Evolutionary conservation across 1,284 basidiomycete genomes (phyloP).

Genomic region (Kwoniella shivajii): DNA sequence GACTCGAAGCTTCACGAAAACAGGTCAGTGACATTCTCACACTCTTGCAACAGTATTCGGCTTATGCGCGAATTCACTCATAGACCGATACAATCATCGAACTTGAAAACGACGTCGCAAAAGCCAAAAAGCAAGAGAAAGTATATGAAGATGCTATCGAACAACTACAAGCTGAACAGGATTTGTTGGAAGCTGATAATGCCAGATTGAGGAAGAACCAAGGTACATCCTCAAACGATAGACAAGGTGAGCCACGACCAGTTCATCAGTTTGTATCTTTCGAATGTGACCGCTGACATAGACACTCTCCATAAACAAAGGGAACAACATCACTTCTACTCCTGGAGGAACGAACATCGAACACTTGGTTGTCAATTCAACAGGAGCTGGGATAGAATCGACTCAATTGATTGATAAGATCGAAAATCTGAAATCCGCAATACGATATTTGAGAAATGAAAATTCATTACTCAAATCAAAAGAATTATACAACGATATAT

Average conservation of each 20-base stretch:
- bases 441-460: slow-evolving; percentile 85
- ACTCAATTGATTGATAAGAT: slow-evolving; percentile 84
- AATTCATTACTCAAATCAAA: slow-evolving; percentile 90
- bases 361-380: slow-evolving; percentile 57
- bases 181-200: slow-evolving; percentile 83
- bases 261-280: not conserved
- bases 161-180: slow-evolving; percentile 84
- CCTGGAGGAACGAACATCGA: slow-evolving; percentile 16
- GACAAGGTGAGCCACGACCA: slow-evolving; percentile 60
- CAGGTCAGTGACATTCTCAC: slow-evolving; percentile 59
- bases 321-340: slow-evolving; percentile 10
- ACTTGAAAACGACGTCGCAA: slow-evolving; percentile 76
- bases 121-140: slow-evolving; percentile 80
- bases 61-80: not conserved
- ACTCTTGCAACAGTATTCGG: too few relatives aligned
- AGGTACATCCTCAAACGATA: slow-evolving; percentile 66
- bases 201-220: slow-evolving; percentile 71
- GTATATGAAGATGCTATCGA: slow-evolving; percentile 92
- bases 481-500: slow-evolving; percentile 79
- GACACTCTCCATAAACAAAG: not conserved
- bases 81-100: slow-evolving; percentile 76
- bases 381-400: slow-evolving; percentile 76
- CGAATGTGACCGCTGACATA: not conserved
- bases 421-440: slow-evolving; percentile 82
- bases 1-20: slow-evolving; percentile 86